Percentiles rank a stretch among this genome's conserved stretches.
These are phyloP conservation scores for bread wheat (Triticum aestivum) DNA, from an alignment of 176 grass and related monocot species.

Conservation along the genomic window IWGSC_CS_RefSeq_v2.1 NC_057799.1:181552372-181552871, in stretches of 20 bases:
- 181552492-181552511: background rate
- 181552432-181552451: conserved; percentile 47
- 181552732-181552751: background rate
- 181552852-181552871: background rate
- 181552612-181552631: conserved; percentile 15
- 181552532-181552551: background rate
- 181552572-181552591: background rate
- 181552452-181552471: conserved; percentile 19
- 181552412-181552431: conserved; percentile 37
- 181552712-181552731: background rate
- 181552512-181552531: background rate
- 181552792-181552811: background rate
- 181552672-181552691: background rate
- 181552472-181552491: background rate
- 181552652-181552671: background rate
- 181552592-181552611: conserved; percentile 9
- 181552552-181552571: background rate
- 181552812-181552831: conserved; percentile 6
- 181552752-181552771: background rate
- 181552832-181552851: conserved; percentile 35
- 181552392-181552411: conserved; percentile 45
- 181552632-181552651: conserved; percentile 1
- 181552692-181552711: background rate
- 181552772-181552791: background rate
- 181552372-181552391: conserved; percentile 35